These are phyloP conservation scores for Tetrapisispora taiwanensis DNA, from an alignment of 805 yeast species.

Conservation along the genomic window DNA sequence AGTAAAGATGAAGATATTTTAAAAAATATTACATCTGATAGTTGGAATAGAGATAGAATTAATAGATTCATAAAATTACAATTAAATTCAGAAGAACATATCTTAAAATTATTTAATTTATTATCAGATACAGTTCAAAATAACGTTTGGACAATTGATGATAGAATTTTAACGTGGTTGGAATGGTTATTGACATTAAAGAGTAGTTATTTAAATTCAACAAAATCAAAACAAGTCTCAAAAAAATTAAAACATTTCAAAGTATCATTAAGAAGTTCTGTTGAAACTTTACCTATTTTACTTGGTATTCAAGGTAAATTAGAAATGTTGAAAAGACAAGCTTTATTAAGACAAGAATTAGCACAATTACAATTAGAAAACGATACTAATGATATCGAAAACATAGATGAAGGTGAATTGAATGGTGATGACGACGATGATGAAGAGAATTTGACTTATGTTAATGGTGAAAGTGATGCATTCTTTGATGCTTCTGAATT, in stretches of 20 bases:
- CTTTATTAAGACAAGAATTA: conserved; percentile 52
- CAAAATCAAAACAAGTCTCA: conserved; percentile 26
- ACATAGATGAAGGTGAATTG: conserved; percentile 31
- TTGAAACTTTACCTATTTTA: conserved; percentile 54
- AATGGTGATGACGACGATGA: conserved; percentile 26
- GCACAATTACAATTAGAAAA: conserved; percentile 29
- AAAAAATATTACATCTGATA: conserved; percentile 13
- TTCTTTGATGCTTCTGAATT: conserved; percentile 32
- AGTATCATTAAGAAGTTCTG: conserved; percentile 43
- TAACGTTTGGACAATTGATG: conserved; percentile 19
- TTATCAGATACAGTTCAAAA: conserved; percentile 38
- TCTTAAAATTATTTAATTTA: conserved; percentile 36
- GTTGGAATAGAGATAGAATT: conserved; percentile 24
- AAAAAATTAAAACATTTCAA: conserved; percentile 47
- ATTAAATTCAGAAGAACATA: conserved; percentile 33
- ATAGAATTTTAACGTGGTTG: conserved; percentile 49
- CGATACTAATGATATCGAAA: conserved; percentile 18
- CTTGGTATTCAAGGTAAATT: conserved; percentile 80
- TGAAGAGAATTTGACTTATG: conserved; percentile 28
- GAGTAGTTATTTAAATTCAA: conserved; percentile 32
- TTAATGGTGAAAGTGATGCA: conserved; percentile 38
- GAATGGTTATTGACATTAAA: conserved; percentile 68
- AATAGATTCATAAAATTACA: conserved; percentile 28
- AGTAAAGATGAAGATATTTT: conserved; percentile 10
- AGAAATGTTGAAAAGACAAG: conserved; percentile 66